Evolutionary conservation across 2,329 filamentous ascomycete genomes (phyloP).

Genomic region (Emmonsiellopsis sp.): DNA sequence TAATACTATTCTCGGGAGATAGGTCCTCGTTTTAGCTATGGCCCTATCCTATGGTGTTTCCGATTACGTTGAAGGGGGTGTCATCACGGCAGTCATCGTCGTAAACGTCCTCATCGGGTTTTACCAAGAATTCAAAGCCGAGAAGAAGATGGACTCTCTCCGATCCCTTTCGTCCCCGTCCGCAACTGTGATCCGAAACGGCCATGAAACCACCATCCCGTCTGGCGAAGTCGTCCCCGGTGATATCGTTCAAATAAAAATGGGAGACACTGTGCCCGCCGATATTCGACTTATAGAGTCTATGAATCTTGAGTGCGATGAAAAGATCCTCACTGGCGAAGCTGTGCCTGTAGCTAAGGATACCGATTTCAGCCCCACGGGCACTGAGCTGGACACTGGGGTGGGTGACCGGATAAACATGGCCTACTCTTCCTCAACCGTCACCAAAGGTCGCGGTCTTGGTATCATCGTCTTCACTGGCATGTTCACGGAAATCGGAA

Average conservation of each 20-base stretch:
- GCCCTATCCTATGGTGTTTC: slow-evolving; percentile 49
- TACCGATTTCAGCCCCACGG: slow-evolving; percentile 21
- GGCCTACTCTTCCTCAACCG: slow-evolving; percentile 52
- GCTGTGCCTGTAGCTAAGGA: slow-evolving; percentile 52
- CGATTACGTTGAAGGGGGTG: slow-evolving; percentile 51
- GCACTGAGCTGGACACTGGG: slow-evolving; percentile 27
- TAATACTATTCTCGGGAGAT: slow-evolving; percentile 8
- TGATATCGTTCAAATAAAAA: slow-evolving; percentile 44
- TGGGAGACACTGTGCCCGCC: slow-evolving; percentile 51
- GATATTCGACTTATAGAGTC: slow-evolving; percentile 47
- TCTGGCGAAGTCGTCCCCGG: slow-evolving; percentile 52
- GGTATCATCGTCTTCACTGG: slow-evolving; percentile 52
- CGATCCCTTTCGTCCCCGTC: slow-evolving; percentile 48
- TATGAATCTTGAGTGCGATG: slow-evolving; percentile 68
- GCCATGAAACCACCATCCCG: slow-evolving; percentile 43
- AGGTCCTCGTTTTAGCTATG: slow-evolving; percentile 71
- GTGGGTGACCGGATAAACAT: slow-evolving; percentile 53
- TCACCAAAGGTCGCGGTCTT: slow-evolving; percentile 50
- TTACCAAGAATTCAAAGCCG: slow-evolving; percentile 51
- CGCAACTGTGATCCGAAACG: slow-evolving; percentile 49
- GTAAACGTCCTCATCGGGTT: slow-evolving; percentile 51
- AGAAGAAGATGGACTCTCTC: slow-evolving; percentile 51
- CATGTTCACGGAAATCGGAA: slow-evolving; percentile 54
- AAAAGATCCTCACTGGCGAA: slow-evolving; percentile 54
- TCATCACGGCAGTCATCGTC: slow-evolving; percentile 51